A percentile compares a stretch with the other conserved stretches of the same genome.
These are phyloP conservation scores for Gossypium mustelinum DNA, from an alignment of 345 rosid genomes.

Conservation along the genomic window DNA sequence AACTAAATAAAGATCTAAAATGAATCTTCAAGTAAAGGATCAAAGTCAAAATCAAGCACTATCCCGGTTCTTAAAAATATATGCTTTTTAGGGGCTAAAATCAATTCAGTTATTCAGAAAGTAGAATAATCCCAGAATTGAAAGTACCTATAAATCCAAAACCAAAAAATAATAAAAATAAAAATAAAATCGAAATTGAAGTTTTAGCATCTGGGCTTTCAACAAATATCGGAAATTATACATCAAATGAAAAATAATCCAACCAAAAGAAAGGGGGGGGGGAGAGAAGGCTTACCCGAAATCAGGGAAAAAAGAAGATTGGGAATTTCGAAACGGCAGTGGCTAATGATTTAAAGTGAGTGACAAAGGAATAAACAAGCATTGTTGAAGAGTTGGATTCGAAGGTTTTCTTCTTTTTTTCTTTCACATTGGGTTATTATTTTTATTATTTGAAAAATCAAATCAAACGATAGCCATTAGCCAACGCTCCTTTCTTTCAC, in stretches of 20 bases:
- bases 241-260: neutral
- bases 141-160: neutral
- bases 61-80: neutral
- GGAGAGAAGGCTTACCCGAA: neutral
- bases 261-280: too few relatives aligned
- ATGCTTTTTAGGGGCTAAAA: neutral
- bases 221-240: neutral
- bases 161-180: too few relatives aligned
- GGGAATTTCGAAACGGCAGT: neutral
- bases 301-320: neutral
- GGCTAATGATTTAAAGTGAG: neutral
- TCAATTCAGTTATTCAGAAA: neutral
- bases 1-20: constrained; percentile 7
- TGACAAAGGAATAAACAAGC: neutral
- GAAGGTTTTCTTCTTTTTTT: neutral
- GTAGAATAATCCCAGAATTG: neutral
- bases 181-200: neutral
- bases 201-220: neutral
- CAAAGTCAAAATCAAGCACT: constrained; percentile 9
- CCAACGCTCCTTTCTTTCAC: neutral
- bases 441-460: neutral
- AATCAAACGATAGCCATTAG: neutral
- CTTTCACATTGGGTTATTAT: neutral
- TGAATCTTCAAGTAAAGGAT: neutral
- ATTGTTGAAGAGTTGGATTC: neutral